A percentile compares a stretch with the other conserved stretches of the same genome.
Evolutionary conservation across 2,329 filamentous ascomycete species (phyloP).

Genomic region (Beauveria australis): DNA sequence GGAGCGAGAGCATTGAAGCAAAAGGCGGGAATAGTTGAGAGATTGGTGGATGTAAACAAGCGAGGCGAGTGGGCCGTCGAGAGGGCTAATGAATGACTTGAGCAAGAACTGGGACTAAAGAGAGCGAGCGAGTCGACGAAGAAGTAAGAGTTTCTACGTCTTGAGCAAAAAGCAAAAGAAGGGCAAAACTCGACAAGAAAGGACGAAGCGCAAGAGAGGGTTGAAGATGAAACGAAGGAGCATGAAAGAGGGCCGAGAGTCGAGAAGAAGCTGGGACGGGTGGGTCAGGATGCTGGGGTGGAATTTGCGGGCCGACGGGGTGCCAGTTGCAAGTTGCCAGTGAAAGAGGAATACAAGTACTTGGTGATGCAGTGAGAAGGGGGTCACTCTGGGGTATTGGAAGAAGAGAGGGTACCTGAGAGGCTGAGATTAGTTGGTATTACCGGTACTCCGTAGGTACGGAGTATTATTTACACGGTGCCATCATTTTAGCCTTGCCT

Average conservation of each 20-base stretch:
- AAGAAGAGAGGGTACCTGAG: not conserved
- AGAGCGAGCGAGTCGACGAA: not conserved
- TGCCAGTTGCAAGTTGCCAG: not conserved
- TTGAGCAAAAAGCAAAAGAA: not conserved
- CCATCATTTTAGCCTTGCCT: not conserved
- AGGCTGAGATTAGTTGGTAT: not conserved
- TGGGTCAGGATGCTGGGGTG: not conserved
- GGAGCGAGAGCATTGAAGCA: not conserved
- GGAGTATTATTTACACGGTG: not conserved
- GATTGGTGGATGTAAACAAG: constrained; percentile 2
- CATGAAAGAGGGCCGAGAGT: not conserved
- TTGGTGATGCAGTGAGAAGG: not conserved
- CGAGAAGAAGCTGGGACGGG: not conserved
- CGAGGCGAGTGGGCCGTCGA: not conserved
- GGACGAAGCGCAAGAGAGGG: not conserved
- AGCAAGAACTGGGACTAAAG: not conserved
- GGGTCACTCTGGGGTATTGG: constrained; percentile 2
- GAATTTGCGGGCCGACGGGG: not conserved
- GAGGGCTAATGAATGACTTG: not conserved
- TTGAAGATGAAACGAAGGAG: constrained; percentile 5
- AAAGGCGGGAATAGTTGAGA: not conserved
- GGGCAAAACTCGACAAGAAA: not conserved
- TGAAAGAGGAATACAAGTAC: not conserved
- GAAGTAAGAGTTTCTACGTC: not conserved
- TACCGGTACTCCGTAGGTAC: not conserved